Conservation (phyloP, 2,329 filamentous ascomycete species). For the Sporothrix humicola region DNA sequence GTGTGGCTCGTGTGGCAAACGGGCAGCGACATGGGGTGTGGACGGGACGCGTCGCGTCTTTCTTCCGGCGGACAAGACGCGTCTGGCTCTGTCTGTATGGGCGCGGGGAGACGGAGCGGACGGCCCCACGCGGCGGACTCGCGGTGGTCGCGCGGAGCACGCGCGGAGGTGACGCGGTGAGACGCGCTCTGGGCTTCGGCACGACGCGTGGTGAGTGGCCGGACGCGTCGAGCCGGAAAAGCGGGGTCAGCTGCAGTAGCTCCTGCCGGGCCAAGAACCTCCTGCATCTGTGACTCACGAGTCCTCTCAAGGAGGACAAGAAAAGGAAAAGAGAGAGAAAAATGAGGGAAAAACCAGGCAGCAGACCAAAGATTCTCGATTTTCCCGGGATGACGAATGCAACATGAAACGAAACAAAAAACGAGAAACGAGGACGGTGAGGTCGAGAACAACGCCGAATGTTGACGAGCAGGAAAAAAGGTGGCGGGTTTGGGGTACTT, state of each 20-base stretch:
- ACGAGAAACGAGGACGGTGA: background rate
- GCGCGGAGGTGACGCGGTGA: background rate
- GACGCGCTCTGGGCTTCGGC: background rate
- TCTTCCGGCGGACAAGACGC: conserved; percentile 13
- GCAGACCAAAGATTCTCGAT: background rate
- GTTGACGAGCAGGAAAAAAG: background rate
- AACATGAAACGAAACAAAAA: conserved; percentile 29
- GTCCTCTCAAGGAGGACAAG: too few species aligned
- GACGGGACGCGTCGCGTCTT: conserved; percentile 19
- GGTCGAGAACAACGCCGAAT: background rate
- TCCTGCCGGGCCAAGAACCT: conserved; percentile 11
- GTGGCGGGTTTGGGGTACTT: conserved; percentile 5
- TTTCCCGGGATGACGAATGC: background rate
- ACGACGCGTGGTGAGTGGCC: conserved; percentile 30
- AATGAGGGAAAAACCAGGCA: background rate
- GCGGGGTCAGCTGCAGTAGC: conserved; percentile 26
- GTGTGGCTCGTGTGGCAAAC: background rate
- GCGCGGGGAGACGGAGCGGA: background rate
- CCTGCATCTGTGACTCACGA: conserved; percentile 29
- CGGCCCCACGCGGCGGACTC: conserved; percentile 30
- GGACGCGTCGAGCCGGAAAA: conserved; percentile 27
- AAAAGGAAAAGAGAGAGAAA: background rate
- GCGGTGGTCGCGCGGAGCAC: conserved; percentile 26
- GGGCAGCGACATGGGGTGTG: background rate
- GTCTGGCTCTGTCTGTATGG: conserved; percentile 22